These are phyloP conservation scores for Boletellus ananas DNA, from an alignment of 768 basidiomycete genomes.

Conservation along the genomic window DNA sequence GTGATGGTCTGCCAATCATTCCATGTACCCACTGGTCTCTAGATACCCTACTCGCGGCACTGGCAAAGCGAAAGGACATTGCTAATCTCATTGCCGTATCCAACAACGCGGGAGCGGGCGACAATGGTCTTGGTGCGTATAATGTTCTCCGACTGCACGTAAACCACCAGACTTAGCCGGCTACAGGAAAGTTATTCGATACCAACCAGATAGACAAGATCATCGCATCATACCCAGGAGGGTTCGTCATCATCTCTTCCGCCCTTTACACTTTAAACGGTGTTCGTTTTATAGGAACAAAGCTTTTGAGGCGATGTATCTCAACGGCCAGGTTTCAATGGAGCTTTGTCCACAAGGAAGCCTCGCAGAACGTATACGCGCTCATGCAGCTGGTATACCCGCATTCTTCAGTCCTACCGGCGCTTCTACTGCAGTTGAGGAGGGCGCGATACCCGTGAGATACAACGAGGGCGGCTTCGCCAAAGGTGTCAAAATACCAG, in stretches of 20 bases:
- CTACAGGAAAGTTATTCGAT: slow-evolving; percentile 67
- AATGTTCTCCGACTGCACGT: neutral
- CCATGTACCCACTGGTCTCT: neutral
- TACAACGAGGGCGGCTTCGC: slow-evolving; percentile 75
- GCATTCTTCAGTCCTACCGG: slow-evolving; percentile 95
- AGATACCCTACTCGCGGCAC: slow-evolving; percentile 82
- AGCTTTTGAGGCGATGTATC: slow-evolving; percentile 76
- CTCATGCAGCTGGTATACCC: slow-evolving; percentile 87
- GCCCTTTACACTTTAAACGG: neutral
- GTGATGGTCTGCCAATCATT: neutral
- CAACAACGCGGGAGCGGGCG: slow-evolving; percentile 78
- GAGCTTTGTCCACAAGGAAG: slow-evolving; percentile 93
- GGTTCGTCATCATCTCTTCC: slow-evolving; percentile 39
- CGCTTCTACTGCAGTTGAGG: slow-evolving; percentile 77
- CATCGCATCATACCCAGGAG: slow-evolving; percentile 87
- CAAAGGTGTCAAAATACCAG: slow-evolving; percentile 66
- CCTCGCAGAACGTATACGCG: slow-evolving; percentile 81
- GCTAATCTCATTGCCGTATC: slow-evolving; percentile 75
- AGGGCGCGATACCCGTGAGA: slow-evolving; percentile 72
- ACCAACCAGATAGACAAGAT: slow-evolving; percentile 76
- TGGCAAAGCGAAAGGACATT: slow-evolving; percentile 73
- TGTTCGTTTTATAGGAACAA: slow-evolving; percentile 63
- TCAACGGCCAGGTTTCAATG: slow-evolving; percentile 74
- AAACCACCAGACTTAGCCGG: neutral
- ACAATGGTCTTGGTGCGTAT: slow-evolving; percentile 62